Evolutionary conservation across 768 basidiomycete species (phyloP), one percentile per base, ranked within the genome.

Genomic region (Neoboletus brunneissimus): DNA sequence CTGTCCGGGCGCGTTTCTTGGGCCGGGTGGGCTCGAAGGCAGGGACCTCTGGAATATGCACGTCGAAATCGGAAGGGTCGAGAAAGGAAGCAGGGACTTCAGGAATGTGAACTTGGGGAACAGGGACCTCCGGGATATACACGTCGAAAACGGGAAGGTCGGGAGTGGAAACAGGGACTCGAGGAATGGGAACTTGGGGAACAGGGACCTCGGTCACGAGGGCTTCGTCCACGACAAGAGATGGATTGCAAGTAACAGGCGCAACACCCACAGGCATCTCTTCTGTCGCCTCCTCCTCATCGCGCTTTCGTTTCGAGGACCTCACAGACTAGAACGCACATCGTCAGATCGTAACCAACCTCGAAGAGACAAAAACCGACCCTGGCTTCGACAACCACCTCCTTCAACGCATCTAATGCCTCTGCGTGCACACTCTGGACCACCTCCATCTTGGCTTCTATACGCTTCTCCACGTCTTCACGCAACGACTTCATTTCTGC

Each of bases 291-390:
- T 75, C 77, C 59, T 75, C 76, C 42, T 79, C 77, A 40, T 55
- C 61, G 48, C 85, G 85, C 72, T 88, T 89, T 57, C 87, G 83
- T 73, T 89, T 89, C 71, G 79, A 72, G 50, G 80, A 77, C 57
- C 69, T 70, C 58, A 72, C 22, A 64, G 57, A 61, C 67, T 69
- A 20, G 8, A 48, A 53, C 58, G 54, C 9, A 55, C 29, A 55
- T 59, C 73, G 67, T 67, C 64, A 65, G 60, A 57, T 46, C 64
- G 38, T 62, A 65, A 63, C 11, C 48, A 43, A 22, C 44, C 40
- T 49, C 48, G 48, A 34, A 10, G 40, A 57, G 37, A 55, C 65
- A 37, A 45, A 58, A 54, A n/a, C 60, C 15, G 1, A 69, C 72
- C 54, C 74, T 71, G 4, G 69, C 67, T 47, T 74, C 66, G 37